Evolutionary conservation across 306 rosid species (phyloP).

Genomic region (Quercus bicolor): DNA sequence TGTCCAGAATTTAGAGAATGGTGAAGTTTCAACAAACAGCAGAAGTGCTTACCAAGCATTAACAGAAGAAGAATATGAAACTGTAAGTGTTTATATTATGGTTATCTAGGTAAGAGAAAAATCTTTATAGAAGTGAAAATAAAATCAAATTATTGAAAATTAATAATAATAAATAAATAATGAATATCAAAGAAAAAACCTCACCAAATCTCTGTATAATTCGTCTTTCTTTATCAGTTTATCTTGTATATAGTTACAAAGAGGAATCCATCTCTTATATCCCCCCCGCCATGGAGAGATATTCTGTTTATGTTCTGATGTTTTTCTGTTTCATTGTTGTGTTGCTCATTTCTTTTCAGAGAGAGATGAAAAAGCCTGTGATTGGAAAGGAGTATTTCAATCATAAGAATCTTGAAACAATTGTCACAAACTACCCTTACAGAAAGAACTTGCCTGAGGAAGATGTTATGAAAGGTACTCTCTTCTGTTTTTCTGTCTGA

Average conservation of each 20-base stretch:
- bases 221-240: neutral
- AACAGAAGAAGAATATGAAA: slow-evolving; percentile 90
- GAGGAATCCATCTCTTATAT: slow-evolving; percentile 5
- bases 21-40: slow-evolving; percentile 45
- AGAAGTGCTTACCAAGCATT: slow-evolving; percentile 77
- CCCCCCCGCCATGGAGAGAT: neutral
- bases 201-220: neutral
- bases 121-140: neutral
- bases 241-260: neutral
- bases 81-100: slow-evolving; percentile 55
- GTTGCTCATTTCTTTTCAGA: slow-evolving; percentile 55
- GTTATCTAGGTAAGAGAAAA: neutral
- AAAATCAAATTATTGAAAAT: slow-evolving; percentile 1
- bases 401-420: slow-evolving; percentile 82
- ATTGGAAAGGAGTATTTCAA: slow-evolving; percentile 94
- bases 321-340: slow-evolving; percentile 21
- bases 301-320: neutral
- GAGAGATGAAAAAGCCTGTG: slow-evolving; percentile 87
- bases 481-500: slow-evolving; percentile 23
- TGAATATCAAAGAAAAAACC: neutral
- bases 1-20: slow-evolving; percentile 57
- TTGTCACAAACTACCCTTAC: slow-evolving; percentile 82
- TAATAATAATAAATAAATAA: too few species aligned
- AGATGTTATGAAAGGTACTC: slow-evolving; percentile 76
- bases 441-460: slow-evolving; percentile 83